Evolutionary conservation across 2,329 filamentous ascomycete genomes (phyloP), one percentile per base, ranked within the genome.

Genomic region (Graphium sp.): DNA sequence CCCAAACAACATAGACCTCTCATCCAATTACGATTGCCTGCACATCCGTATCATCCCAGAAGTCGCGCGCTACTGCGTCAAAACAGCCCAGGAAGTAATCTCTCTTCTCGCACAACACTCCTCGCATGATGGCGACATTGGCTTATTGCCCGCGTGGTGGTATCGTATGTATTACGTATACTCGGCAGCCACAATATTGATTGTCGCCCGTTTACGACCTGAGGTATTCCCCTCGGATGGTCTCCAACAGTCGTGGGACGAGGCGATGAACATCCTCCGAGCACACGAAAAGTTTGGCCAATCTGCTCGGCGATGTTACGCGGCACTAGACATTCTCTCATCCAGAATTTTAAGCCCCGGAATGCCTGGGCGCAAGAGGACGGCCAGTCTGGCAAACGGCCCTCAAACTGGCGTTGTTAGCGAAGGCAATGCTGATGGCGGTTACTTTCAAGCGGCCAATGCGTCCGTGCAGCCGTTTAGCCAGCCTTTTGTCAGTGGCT

Each of bases 71-170:
- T 39, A 52, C 4, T 55, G 51, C 30, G 45, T 53, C 4, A 38
- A 41, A 0, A 49, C 42, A 0, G 46, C 51, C 1, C 46, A 50
- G 12, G 38, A 39, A 2, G 44, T 51, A 7, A 50, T 55, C 9
- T 31, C 41, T 0, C 36, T 40, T 1, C 39, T 53, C 1, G 37
- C 44, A 2, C 30, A 43, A 9, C 41, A 50, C 22, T 46, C 48
- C n/a, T 35, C 38, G 0, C 33, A 38, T 5, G 46, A 54, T 6
- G 42, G 39, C 5, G 48, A 45, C 0, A 39, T 52, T 2, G 49
- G 49, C 0, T 35, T 52, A 1, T 35, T 54, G 0, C 52, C 50
- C 2, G 49, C 50, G 0, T 55, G 51, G 51, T 53, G 51, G 51
- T 52, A 55, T 24, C 38, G 50, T 1, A 40, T 54, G 0, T 53